Percentiles rank a stretch among this genome's conserved stretches.
Conservation (phyloP, 805 yeast genomes). For the Teunomyces pallodes region DNA sequence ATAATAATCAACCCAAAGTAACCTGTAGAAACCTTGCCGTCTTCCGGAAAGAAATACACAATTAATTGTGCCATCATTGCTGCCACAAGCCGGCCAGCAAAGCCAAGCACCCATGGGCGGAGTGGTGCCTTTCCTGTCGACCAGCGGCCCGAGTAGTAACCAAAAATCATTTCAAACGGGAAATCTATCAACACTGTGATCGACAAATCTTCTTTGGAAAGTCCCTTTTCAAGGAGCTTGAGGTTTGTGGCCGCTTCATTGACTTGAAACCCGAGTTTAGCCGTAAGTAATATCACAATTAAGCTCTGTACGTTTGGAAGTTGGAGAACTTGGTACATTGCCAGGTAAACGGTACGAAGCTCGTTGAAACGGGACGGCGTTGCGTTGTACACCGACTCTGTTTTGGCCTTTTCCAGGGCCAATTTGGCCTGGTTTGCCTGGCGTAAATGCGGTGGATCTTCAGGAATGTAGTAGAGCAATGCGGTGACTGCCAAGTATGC, state of each 20-base stretch:
- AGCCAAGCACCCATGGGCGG: slow-evolving; percentile 88
- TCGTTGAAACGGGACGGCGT: slow-evolving; percentile 15
- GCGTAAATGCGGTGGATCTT: slow-evolving; percentile 59
- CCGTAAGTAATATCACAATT: slow-evolving; percentile 68
- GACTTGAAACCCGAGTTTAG: slow-evolving; percentile 92
- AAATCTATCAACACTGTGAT: slow-evolving; percentile 90
- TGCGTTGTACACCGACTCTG: slow-evolving; percentile 19
- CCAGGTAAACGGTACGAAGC: slow-evolving; percentile 54
- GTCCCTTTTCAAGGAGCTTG: slow-evolving; percentile 85
- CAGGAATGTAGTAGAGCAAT: slow-evolving; percentile 60
- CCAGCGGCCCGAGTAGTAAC: slow-evolving; percentile 95
- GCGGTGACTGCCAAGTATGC: slow-evolving; percentile 66
- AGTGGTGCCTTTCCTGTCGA: slow-evolving; percentile 75
- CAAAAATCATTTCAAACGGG: slow-evolving; percentile 93
- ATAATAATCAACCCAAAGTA: slow-evolving; percentile 72
- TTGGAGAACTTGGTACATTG: slow-evolving; percentile 68
- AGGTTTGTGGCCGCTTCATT: slow-evolving; percentile 95
- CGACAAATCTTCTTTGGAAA: slow-evolving; percentile 90
- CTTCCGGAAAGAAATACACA: slow-evolving; percentile 67
- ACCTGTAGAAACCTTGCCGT: slow-evolving; percentile 43
- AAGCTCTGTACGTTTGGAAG: slow-evolving; percentile 71
- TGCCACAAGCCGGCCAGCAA: slow-evolving; percentile 72
- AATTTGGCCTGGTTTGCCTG: slow-evolving; percentile 28
- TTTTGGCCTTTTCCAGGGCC: slow-evolving; percentile 25
- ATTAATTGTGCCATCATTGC: slow-evolving; percentile 74